Conservation (phyloP, 208 protist genomes). For the Leishmania guyanensis region DNA sequence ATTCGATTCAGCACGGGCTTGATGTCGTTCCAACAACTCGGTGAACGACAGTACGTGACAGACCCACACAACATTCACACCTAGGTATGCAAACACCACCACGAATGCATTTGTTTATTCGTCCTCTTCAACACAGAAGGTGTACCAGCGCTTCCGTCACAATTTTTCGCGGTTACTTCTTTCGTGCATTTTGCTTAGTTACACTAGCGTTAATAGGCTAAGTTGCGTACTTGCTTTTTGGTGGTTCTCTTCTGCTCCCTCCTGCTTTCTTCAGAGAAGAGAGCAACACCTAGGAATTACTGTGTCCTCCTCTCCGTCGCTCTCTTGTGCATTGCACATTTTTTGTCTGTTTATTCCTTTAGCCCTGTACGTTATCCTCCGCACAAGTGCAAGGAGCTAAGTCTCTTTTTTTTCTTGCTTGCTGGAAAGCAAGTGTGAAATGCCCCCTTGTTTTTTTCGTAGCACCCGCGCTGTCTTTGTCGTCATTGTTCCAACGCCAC, state of each 20-base stretch:
- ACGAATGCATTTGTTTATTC: not conserved
- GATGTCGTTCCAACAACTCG: not conserved
- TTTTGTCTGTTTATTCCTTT: not conserved
- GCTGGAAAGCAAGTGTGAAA: not conserved
- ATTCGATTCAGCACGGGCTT: not conserved
- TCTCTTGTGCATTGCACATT: not conserved
- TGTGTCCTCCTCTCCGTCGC: not conserved
- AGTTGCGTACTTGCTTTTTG: constrained; percentile 1
- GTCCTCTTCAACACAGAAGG: not conserved
- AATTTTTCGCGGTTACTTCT: too few species aligned
- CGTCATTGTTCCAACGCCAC: not conserved
- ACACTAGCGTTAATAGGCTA: constrained; percentile 14
- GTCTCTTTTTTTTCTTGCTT: not conserved
- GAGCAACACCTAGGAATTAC: not conserved
- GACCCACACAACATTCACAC: not conserved
- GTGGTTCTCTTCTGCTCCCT: not conserved
- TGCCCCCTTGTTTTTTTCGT: not conserved
- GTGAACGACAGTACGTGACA: not conserved
- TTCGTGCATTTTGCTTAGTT: constrained; percentile 6
- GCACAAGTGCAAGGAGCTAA: not conserved
- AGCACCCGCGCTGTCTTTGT: not conserved
- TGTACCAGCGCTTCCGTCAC: not conserved
- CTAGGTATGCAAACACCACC: not conserved
- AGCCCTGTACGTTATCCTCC: not conserved
- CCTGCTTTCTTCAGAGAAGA: not conserved